These are phyloP conservation scores for Pseudogymnoascus sp. DNA, from an alignment of 2,329 filamentous ascomycete genomes.

Conservation along the genomic window DNA sequence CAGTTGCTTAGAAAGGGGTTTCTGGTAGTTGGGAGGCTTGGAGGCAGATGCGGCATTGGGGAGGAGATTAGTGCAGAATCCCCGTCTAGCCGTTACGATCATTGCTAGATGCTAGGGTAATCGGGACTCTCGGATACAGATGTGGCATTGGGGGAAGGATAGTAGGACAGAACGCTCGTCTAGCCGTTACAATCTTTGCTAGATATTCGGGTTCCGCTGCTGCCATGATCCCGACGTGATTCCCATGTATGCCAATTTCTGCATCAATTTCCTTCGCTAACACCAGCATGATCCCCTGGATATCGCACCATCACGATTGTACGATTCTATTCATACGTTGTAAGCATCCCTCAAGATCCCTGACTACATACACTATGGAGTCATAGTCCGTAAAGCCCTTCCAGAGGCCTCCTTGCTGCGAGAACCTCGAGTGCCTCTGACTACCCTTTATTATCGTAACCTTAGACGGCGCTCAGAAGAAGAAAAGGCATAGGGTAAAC, in stretches of 20 bases:
- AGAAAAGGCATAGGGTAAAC: not conserved
- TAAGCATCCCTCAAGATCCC: not conserved
- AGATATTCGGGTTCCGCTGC: not conserved
- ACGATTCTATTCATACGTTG: not conserved
- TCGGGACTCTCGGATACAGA: not conserved
- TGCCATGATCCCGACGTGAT: not conserved
- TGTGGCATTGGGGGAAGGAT: not conserved
- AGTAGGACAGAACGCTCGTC: not conserved
- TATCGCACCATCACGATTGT: not conserved
- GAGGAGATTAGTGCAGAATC: not conserved
- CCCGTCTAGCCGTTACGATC: not conserved
- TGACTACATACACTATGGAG: not conserved
- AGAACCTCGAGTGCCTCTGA: not conserved
- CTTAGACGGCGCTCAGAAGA: not conserved
- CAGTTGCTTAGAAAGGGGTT: not conserved
- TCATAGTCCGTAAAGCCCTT: not conserved
- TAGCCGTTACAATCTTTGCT: not conserved
- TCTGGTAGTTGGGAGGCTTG: not conserved
- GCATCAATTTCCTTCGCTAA: not conserved
- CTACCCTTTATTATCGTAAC: not conserved
- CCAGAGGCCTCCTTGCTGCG: not conserved
- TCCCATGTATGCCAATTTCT: not conserved
- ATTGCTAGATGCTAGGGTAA: not conserved
- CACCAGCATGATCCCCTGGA: not conserved
- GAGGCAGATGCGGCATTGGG: not conserved